These are phyloP conservation scores for Podila epigama DNA, from an alignment of 192 early-diverging fungal species.

Conservation along the genomic window DNA sequence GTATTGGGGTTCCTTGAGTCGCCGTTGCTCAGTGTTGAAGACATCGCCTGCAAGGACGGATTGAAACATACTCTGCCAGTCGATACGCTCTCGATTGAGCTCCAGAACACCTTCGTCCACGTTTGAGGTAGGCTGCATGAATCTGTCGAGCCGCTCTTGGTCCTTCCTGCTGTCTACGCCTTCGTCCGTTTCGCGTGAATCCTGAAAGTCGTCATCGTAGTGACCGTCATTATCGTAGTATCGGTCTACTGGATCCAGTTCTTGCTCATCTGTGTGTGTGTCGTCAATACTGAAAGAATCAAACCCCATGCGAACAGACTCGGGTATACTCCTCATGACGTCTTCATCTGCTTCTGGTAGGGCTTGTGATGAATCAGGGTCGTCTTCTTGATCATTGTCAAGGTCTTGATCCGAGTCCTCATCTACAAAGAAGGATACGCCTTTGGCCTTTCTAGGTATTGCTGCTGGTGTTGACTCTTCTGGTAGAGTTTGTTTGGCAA, in stretches of 20 bases:
- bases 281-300: conserved; percentile 20
- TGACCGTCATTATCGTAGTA: conserved; percentile 35
- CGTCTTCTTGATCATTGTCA: conserved; percentile 14
- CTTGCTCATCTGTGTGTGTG: not conserved
- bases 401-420: conserved; percentile 13
- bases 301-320: conserved; percentile 8
- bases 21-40: conserved; percentile 82
- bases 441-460: not conserved
- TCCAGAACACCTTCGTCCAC: conserved; percentile 41
- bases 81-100: conserved; percentile 67
- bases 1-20: conserved; percentile 60
- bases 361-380: not conserved
- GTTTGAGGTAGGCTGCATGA: conserved; percentile 44
- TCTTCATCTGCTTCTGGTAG: conserved; percentile 10
- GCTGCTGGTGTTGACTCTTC: not conserved
- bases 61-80: conserved; percentile 88
- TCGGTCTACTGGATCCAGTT: conserved; percentile 24
- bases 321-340: conserved; percentile 5
- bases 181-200: not conserved
- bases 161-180: conserved; percentile 20
- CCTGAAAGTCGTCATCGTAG: not conserved
- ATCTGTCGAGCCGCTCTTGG: conserved; percentile 41
- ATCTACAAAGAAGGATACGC: not conserved
- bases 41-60: conserved; percentile 85
- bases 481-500: not conserved